phyloP scores from a whole-genome alignment of 176 grass and related monocot genomes.

The Raddia guianensis region DNA sequence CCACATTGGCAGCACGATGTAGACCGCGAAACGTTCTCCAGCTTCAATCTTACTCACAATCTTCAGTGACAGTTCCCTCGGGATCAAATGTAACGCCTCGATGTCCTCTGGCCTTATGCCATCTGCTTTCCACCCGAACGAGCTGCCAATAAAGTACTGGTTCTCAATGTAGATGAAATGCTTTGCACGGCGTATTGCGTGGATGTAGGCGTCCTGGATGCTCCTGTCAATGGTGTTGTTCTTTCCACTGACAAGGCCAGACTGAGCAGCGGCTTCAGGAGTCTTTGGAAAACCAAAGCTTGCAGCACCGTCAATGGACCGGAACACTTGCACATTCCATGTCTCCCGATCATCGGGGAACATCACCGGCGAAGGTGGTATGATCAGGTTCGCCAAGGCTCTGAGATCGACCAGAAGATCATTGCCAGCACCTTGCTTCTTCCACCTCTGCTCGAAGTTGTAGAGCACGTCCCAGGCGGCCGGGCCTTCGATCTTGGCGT shows the following conservation, averaged over 20 bases:
- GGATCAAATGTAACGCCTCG: constrained; percentile 75
- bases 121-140: constrained; percentile 77
- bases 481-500: constrained; percentile 74
- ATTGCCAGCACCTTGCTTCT: constrained; percentile 62
- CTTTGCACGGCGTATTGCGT: constrained; percentile 77
- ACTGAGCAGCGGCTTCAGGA: constrained; percentile 65
- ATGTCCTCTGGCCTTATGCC: constrained; percentile 69
- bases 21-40: constrained; percentile 69
- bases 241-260: constrained; percentile 79
- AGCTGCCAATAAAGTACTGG: constrained; percentile 95
- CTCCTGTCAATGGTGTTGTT: constrained; percentile 91
- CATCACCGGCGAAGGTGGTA: constrained; percentile 75
- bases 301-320: constrained; percentile 75
- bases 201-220: constrained; percentile 93
- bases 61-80: constrained; percentile 77
- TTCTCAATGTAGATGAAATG: constrained; percentile 95
- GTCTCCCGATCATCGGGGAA: constrained; percentile 64
- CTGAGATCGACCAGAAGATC: constrained; percentile 61
- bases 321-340: constrained; percentile 89
- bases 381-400: constrained; percentile 58
- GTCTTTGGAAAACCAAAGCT: constrained; percentile 74
- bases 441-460: constrained; percentile 95
- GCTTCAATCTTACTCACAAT: constrained; percentile 96
- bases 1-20: constrained; percentile 95
- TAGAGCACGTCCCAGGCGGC: constrained; percentile 84